Evolutionary conservation across 177 flowering plant species (phyloP), one percentile per base, ranked within the genome.

Genomic region (Telopea speciosissima): DNA sequence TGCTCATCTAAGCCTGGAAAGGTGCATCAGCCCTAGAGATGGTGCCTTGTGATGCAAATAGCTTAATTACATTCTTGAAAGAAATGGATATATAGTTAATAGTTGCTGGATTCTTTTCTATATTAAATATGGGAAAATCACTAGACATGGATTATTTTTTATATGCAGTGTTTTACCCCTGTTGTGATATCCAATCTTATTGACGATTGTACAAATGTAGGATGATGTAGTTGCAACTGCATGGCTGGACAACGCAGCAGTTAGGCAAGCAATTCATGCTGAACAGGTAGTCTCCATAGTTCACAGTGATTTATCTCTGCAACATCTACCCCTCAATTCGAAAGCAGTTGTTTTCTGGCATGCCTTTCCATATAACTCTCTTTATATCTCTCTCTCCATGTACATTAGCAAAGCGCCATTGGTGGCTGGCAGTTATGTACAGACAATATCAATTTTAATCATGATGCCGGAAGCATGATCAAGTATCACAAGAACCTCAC

Each of bases 381-480:
- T 64, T 24, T 24, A 26, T 68, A 28, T 9, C 14, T 7, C n/a
- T 7, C n/a, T 16, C 3, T n/a, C 7, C 1, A 21, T 58, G 22
- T 58, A 58, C n/a, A 45, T 66, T 60, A 89, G 97, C 77, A 36
- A 63, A 81, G 69, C 74, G 69, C 72, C 52, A 36, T 76, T 0
- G 93, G 88, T 28, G 19, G 62, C 19, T 93, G 97, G 96, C 84
- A 78, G 42, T 68, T 91, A n/a, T 93, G 98, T 67, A 88, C 96
- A 11, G 84, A 60, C 70, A 79, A 71, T 22, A 79, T 93, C 33
- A 0, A 0, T 17, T 91, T 73, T 73, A 0, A 63, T 60, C 93
- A 88, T 79, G 91, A 91, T 81, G 81, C 88, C 72, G 98, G 96
- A 62, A 93, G 97, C 89, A 91, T 93, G 98, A 88, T 93, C 76